These are phyloP conservation scores for Cardiosporidium cionae DNA, from an alignment of 169 alveolate genomes.

Conservation along the genomic window DNA sequence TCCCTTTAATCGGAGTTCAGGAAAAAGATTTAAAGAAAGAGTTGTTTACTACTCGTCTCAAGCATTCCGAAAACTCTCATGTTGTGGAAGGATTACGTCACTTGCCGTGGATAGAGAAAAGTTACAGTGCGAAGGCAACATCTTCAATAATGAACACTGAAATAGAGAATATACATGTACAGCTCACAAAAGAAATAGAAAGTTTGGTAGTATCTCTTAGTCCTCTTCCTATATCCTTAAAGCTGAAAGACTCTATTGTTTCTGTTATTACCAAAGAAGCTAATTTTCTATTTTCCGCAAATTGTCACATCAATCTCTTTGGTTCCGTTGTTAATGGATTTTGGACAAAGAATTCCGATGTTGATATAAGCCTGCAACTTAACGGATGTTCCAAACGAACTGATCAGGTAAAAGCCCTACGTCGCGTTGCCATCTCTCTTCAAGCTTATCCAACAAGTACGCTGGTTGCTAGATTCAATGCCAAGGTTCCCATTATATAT, in stretches of 20 bases:
- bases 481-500: slow-evolving; percentile 33
- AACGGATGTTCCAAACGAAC: slow-evolving; percentile 20
- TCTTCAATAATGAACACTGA: no score
- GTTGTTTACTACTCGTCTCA: no score
- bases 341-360: slow-evolving; percentile 31
- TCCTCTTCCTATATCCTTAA: not conserved
- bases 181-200: not conserved
- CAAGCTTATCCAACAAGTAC: no score
- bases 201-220: not conserved
- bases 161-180: no score
- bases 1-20: no score
- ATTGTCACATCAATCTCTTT: slow-evolving; percentile 17
- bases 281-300: slow-evolving; percentile 2
- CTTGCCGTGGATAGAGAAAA: no score
- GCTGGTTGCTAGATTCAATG: no score
- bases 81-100: no score
- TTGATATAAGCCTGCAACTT: slow-evolving; percentile 33
- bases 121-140: no score
- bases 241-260: not conserved
- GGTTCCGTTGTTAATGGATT: slow-evolving; percentile 39
- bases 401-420: slow-evolving; percentile 22
- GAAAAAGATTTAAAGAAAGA: no score
- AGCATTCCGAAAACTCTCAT: no score
- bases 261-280: slow-evolving; percentile 5
- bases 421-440: slow-evolving; percentile 8